Percentiles rank a stretch among this genome's conserved stretches.
These are phyloP conservation scores for Hypoxylon perforatum DNA, from an alignment of 495 filamentous ascomycete genomes.

Conservation along the genomic window DNA sequence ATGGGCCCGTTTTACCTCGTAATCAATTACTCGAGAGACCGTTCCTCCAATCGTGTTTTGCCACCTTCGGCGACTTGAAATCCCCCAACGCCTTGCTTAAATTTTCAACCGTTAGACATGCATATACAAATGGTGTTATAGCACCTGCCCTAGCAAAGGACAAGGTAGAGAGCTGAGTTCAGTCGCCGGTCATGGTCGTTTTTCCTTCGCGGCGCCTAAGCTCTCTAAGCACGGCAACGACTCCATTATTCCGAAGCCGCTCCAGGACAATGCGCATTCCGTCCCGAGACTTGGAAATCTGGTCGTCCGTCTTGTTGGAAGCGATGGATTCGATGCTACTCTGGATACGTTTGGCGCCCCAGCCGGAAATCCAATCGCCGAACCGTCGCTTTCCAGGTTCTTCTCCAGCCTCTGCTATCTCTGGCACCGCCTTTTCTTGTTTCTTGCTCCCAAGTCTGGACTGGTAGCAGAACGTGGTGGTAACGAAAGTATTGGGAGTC, in stretches of 20 bases:
- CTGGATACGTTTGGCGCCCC: constrained; percentile 85
- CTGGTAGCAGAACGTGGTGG: constrained; percentile 84
- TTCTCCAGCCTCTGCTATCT: constrained; percentile 30
- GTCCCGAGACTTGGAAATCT: constrained; percentile 86
- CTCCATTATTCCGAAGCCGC: constrained; percentile 78
- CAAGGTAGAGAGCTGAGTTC: neutral
- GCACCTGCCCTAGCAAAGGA: neutral
- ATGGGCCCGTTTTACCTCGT: constrained; percentile 9
- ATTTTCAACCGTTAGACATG: constrained; percentile 31
- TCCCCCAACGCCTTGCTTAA: constrained; percentile 49
- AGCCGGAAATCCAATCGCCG: constrained; percentile 56
- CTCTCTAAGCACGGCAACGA: constrained; percentile 86
- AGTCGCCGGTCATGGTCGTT: constrained; percentile 38
- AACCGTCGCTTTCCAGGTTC: constrained; percentile 40
- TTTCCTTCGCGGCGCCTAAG: constrained; percentile 76
- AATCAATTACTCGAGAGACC: constrained; percentile 5
- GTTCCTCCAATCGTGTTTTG: constrained; percentile 27
- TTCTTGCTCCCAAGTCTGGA: constrained; percentile 82
- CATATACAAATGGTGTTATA: constrained; percentile 25
- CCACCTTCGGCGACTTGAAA: constrained; percentile 20
- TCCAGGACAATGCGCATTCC: constrained; percentile 96
- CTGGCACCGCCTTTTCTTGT: constrained; percentile 59
- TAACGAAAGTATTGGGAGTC: constrained; percentile 75
- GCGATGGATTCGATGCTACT: constrained; percentile 91
- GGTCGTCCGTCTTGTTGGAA: constrained; percentile 81